These are phyloP conservation scores for Hylodesmum podocarpum DNA, from an alignment of 306 rosid genomes.

Conservation along the genomic window DNA sequence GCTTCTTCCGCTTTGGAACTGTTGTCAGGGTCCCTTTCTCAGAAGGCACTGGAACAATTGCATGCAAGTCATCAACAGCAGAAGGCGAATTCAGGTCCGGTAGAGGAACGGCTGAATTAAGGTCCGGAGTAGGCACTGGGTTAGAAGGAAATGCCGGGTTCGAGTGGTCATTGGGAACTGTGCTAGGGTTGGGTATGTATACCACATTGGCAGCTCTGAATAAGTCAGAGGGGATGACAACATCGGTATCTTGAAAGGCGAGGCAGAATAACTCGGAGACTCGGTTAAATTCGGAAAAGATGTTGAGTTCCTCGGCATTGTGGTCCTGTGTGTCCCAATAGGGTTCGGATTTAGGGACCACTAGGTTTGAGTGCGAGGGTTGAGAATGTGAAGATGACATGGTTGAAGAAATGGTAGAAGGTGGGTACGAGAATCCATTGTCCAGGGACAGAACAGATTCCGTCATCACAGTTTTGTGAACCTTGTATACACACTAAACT, in stretches of 20 bases:
- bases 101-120: conserved; percentile 19
- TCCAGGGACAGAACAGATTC: neutral
- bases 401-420: neutral
- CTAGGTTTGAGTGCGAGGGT: conserved; percentile 30
- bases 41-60: conserved; percentile 59
- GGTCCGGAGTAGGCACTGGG: neutral
- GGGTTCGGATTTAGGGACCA: conserved; percentile 73
- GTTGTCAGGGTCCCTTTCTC: conserved; percentile 34
- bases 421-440: neutral
- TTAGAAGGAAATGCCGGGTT: too few relatives aligned
- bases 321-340: neutral
- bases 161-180: neutral
- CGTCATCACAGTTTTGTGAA: too few relatives aligned
- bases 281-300: conserved; percentile 67
- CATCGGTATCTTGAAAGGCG: conserved; percentile 45
- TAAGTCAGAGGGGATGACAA: neutral
- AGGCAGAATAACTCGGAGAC: conserved; percentile 63
- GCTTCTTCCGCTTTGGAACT: conserved; percentile 18
- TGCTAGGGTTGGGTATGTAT: neutral
- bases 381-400: neutral
- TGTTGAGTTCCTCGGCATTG: conserved; percentile 29
- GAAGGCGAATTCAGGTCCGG: conserved; percentile 22
- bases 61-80: conserved; percentile 21
- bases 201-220: neutral
- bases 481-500: too few relatives aligned